Evolutionary conservation across 352 stramenopile species (phyloP).

Genomic region (Peronospora destructor): DNA sequence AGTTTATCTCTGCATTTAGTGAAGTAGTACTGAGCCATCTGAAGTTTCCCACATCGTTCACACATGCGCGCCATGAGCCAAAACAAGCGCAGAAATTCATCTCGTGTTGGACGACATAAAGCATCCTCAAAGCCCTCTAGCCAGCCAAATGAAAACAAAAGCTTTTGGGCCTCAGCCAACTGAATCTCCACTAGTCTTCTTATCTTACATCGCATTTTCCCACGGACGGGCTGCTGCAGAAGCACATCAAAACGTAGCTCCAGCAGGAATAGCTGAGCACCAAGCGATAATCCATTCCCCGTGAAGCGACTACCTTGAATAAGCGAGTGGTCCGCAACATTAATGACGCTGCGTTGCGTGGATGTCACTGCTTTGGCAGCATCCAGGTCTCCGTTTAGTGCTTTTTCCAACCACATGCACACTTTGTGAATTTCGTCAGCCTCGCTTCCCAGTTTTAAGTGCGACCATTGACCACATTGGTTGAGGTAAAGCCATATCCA

Average conservation of each 20-base stretch:
- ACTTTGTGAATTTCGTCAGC: slow-evolving; percentile 36
- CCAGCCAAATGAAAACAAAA: slow-evolving; percentile 45
- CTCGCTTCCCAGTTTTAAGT: slow-evolving; percentile 31
- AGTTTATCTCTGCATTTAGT: slow-evolving; percentile 44
- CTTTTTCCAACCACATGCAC: slow-evolving; percentile 54
- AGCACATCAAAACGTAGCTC: slow-evolving; percentile 53
- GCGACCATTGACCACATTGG: slow-evolving; percentile 51
- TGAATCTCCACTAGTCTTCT: slow-evolving; percentile 21
- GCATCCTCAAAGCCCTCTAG: slow-evolving; percentile 23
- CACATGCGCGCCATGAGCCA: slow-evolving; percentile 53
- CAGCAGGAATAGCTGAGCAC: slow-evolving; percentile 46
- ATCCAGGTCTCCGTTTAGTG: slow-evolving; percentile 34
- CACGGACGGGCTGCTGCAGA: slow-evolving; percentile 22
- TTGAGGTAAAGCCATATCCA: slow-evolving; percentile 42
- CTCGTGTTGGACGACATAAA: background rate
- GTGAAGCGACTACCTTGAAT: slow-evolving; percentile 20
- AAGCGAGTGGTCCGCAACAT: slow-evolving; percentile 18
- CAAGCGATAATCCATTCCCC: slow-evolving; percentile 31
- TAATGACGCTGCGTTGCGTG: slow-evolving; percentile 9
- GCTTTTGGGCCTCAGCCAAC: slow-evolving; percentile 25
- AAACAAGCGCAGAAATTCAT: slow-evolving; percentile 36
- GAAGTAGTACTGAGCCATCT: slow-evolving; percentile 48
- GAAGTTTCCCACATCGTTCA: slow-evolving; percentile 35
- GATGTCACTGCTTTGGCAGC: slow-evolving; percentile 1
- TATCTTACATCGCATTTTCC: slow-evolving; percentile 22